Conservation (phyloP, 2,329 filamentous ascomycete genomes). For the Xylariaceae sp. region DNA sequence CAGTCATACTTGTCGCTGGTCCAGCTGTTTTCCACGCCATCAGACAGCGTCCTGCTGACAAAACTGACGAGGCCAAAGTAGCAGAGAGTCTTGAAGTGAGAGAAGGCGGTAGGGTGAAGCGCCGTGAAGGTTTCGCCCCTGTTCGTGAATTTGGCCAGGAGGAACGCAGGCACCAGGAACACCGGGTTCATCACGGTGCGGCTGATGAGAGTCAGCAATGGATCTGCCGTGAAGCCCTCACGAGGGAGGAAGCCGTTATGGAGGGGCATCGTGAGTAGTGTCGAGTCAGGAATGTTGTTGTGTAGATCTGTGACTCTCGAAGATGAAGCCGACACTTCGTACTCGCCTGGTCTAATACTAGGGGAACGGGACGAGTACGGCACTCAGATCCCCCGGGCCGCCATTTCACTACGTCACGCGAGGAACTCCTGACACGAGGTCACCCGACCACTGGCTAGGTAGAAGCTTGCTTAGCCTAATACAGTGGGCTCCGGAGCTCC, state of each 20-base stretch:
- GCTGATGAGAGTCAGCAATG: slow-evolving; percentile 52
- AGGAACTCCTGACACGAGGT: too few relatives aligned
- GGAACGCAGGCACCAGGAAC: slow-evolving; percentile 57
- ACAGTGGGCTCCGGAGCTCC: too few relatives aligned
- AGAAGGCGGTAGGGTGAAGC: slow-evolving; percentile 47
- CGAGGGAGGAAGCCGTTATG: slow-evolving; percentile 50
- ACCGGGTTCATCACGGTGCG: slow-evolving; percentile 60
- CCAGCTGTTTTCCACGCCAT: slow-evolving; percentile 46
- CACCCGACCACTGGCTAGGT: too few relatives aligned
- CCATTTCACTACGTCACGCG: too few relatives aligned
- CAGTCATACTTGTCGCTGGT: slow-evolving; percentile 55
- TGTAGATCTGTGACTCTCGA: neutral
- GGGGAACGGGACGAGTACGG: too few relatives aligned
- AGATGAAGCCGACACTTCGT: too few relatives aligned
- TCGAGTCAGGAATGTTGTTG: neutral
- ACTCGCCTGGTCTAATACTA: too few relatives aligned
- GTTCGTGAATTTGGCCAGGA: slow-evolving; percentile 59
- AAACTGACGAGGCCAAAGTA: slow-evolving; percentile 46
- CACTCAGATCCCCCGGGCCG: too few relatives aligned
- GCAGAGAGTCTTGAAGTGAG: slow-evolving; percentile 49
- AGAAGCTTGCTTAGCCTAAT: too few relatives aligned
- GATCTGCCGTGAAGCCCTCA: slow-evolving; percentile 57
- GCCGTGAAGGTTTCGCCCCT: slow-evolving; percentile 51
- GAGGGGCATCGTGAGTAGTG: slow-evolving; percentile 37
- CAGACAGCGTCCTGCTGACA: slow-evolving; percentile 48